Conservation (phyloP, 352 stramenopile species). For the Paralagenidium karlingii region DNA sequence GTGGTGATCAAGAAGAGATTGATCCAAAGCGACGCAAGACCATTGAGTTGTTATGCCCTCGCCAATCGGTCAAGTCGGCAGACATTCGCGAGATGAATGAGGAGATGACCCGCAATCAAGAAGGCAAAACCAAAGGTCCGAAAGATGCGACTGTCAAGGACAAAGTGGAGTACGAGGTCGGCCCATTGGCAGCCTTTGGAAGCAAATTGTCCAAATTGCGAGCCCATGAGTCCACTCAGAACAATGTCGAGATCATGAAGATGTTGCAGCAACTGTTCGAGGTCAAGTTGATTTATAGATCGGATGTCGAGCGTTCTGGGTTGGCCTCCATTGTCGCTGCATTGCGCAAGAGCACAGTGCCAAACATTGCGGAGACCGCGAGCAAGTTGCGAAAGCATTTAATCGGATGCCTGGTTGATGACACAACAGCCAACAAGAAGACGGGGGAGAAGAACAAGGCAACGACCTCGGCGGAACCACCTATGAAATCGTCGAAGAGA, state of each 20-base stretch:
- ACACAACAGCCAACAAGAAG: constrained; percentile 14
- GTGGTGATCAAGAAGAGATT: constrained; percentile 27
- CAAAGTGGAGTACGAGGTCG: constrained; percentile 54
- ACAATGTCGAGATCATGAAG: constrained; percentile 57
- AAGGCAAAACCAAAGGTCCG: constrained; percentile 12
- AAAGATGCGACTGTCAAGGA: constrained; percentile 29
- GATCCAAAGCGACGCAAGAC: constrained; percentile 72
- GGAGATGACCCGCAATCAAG: constrained; percentile 46
- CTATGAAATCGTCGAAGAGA: constrained; percentile 20
- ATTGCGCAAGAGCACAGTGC: constrained; percentile 54
- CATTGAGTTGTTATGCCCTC: constrained; percentile 62
- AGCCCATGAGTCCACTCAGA: constrained; percentile 57
- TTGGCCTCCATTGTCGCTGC: constrained; percentile 49
- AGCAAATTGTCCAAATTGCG: constrained; percentile 48
- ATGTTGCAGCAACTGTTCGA: constrained; percentile 65
- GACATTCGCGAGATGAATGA: constrained; percentile 68
- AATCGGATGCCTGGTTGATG: constrained; percentile 45
- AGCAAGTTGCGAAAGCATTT: constrained; percentile 71
- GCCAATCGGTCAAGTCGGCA: constrained; percentile 63
- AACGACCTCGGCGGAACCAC: neutral
- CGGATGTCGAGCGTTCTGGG: constrained; percentile 53
- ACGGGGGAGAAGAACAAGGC: neutral
- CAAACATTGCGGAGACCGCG: constrained; percentile 50
- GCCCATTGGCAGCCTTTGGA: constrained; percentile 34
- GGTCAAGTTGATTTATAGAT: constrained; percentile 53